These are phyloP conservation scores for Nemania abortiva DNA, from an alignment of 2,329 filamentous ascomycete genomes.

Conservation along the genomic window DNA sequence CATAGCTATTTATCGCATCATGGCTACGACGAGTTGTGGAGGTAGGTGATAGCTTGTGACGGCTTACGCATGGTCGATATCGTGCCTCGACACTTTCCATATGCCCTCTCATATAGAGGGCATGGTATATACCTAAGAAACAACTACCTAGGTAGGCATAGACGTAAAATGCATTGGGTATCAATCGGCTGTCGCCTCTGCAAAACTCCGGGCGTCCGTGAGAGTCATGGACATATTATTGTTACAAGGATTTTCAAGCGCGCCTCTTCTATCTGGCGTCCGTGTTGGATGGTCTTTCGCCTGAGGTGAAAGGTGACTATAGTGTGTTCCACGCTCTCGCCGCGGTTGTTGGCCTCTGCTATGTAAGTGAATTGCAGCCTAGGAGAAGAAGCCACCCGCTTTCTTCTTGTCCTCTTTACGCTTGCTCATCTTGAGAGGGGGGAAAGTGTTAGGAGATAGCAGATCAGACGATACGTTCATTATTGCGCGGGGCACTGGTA, in stretches of 20 bases:
- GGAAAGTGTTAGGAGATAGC: slow-evolving; percentile 25
- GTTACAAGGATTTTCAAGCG: neutral
- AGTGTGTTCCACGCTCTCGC: neutral
- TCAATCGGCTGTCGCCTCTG: too few relatives aligned
- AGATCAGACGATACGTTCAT: neutral
- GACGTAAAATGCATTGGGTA: too few relatives aligned
- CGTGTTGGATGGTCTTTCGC: neutral
- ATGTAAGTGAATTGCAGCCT: neutral
- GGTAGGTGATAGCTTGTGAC: too few relatives aligned
- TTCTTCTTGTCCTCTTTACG: slow-evolving; percentile 37
- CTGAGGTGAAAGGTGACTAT: neutral
- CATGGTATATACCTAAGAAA: too few relatives aligned
- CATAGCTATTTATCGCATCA: too few relatives aligned
- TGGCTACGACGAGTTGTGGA: too few relatives aligned
- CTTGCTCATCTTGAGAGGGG: slow-evolving; percentile 33
- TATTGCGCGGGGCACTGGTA: neutral
- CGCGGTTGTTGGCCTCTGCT: neutral
- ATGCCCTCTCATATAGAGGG: too few relatives aligned
- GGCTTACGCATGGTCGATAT: too few relatives aligned
- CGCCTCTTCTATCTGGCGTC: neutral
- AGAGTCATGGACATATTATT: neutral
- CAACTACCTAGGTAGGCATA: neutral
- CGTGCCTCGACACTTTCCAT: too few relatives aligned
- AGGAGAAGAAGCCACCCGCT: slow-evolving; percentile 27
- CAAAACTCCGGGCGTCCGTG: too few relatives aligned